Conservation (phyloP, 768 basidiomycete genomes). For the Rickenella mellea region DNA sequence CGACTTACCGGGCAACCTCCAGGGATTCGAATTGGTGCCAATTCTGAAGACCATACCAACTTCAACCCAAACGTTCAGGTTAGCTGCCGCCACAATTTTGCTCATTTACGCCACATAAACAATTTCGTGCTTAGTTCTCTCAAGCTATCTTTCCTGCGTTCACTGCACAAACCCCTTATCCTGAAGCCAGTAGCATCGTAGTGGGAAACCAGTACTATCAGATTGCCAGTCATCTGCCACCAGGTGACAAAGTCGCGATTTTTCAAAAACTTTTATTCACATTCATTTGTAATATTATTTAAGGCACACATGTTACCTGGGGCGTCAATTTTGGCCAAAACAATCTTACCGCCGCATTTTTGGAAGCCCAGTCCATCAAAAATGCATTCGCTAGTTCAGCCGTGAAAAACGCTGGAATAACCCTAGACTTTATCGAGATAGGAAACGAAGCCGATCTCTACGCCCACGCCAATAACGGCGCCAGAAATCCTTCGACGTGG, state of each 20-base stretch:
- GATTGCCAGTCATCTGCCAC: constrained; percentile 41
- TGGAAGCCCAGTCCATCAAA: constrained; percentile 37
- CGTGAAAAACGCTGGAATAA: constrained; percentile 30
- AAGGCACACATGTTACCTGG: constrained; percentile 57
- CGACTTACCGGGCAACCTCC: constrained; percentile 42
- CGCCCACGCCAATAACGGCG: constrained; percentile 33
- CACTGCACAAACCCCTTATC: constrained; percentile 46
- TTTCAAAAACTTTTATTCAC: too few relatives aligned
- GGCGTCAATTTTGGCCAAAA: constrained; percentile 54
- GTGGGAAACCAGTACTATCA: constrained; percentile 51
- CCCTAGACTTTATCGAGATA: constrained; percentile 48
- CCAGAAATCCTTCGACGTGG: constrained; percentile 26
- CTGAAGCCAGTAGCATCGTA: constrained; percentile 52
- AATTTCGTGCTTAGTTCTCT: constrained; percentile 25
- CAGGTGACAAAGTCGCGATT: too few relatives aligned
- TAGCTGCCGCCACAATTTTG: constrained; percentile 5
- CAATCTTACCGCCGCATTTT: constrained; percentile 39
- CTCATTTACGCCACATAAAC: background rate
- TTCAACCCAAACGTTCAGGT: constrained; percentile 42
- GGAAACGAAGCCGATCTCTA: constrained; percentile 59
- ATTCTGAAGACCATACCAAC: constrained; percentile 48
- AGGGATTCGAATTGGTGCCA: constrained; percentile 46
- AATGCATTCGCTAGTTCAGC: constrained; percentile 36
- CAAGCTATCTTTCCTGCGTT: constrained; percentile 41
- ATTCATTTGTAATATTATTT: too few relatives aligned